phyloP scores from a whole-genome alignment of 2,329 filamentous ascomycete genomes.

The Beauveria asiatica region DNA sequence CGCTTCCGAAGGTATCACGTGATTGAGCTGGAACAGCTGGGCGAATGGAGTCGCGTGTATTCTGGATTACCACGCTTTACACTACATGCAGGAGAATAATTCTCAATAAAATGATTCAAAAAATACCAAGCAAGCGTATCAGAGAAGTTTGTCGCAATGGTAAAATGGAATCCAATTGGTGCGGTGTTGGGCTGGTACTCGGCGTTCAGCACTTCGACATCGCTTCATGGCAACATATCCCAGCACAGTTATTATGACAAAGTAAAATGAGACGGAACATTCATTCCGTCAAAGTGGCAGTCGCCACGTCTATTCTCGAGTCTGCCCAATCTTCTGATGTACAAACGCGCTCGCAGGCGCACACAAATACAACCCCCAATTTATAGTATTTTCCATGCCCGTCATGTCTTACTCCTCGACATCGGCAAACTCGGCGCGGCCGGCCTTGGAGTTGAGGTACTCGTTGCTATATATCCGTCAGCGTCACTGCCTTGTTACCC shows the following conservation, averaged over 20 bases:
- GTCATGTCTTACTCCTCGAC: conserved; percentile 27
- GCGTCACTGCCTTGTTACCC: background rate
- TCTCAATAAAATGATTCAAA: background rate
- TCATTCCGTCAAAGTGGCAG: conserved; percentile 1
- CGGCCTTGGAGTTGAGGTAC: conserved; percentile 72
- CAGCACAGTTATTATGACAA: background rate
- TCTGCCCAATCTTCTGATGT: conserved; percentile 25
- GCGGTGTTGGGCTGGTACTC: background rate
- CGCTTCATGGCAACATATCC: background rate
- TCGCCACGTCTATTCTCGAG: conserved; percentile 8
- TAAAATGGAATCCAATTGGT: background rate
- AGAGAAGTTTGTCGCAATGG: too few species aligned
- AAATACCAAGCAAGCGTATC: too few species aligned
- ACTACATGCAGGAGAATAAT: background rate
- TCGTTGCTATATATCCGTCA: conserved; percentile 51
- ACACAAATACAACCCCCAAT: conserved; percentile 21
- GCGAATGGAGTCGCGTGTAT: background rate
- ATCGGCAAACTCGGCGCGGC: conserved; percentile 47
- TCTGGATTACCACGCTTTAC: background rate
- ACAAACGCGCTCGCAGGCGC: conserved; percentile 24
- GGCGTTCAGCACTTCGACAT: background rate
- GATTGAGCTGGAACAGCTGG: background rate
- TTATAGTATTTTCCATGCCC: conserved; percentile 15
- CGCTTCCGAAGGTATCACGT: conserved; percentile 17
- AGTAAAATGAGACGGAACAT: conserved; percentile 8